Conservation (phyloP, 495 filamentous ascomycete genomes). For the Collariella sp. region DNA sequence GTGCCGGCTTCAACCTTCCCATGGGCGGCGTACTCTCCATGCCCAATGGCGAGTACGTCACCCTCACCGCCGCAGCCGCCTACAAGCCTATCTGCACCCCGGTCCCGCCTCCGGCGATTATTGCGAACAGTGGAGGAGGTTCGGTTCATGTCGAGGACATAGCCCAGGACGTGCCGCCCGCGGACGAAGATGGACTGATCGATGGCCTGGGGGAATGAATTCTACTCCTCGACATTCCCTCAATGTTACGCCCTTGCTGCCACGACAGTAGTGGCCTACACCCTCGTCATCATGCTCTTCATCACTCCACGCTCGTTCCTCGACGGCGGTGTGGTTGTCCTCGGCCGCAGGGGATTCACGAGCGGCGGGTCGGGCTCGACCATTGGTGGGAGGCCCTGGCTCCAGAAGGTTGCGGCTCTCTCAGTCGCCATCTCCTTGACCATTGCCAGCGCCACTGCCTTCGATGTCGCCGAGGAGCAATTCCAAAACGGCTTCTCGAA, state of each 20-base stretch:
- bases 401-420: slow-evolving; percentile 89
- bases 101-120: slow-evolving; percentile 33
- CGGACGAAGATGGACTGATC: slow-evolving; percentile 21
- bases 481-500: slow-evolving; percentile 64
- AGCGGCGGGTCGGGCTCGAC: slow-evolving; percentile 70
- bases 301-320: slow-evolving; percentile 87
- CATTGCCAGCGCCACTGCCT: slow-evolving; percentile 85
- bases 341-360: slow-evolving; percentile 80
- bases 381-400: slow-evolving; percentile 87
- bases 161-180: neutral
- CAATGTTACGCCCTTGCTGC: slow-evolving; percentile 87
- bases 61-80: slow-evolving; percentile 52
- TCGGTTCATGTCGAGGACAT: slow-evolving; percentile 34
- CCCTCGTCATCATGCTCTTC: slow-evolving; percentile 87
- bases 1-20: slow-evolving; percentile 45
- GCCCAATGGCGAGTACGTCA: slow-evolving; percentile 48
- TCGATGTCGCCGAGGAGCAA: slow-evolving; percentile 68
- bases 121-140: slow-evolving; percentile 39
- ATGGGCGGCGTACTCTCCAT: slow-evolving; percentile 52
- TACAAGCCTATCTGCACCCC: slow-evolving; percentile 56
- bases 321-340: slow-evolving; percentile 68
- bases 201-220: slow-evolving; percentile 66
- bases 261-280: slow-evolving; percentile 83
- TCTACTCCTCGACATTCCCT: slow-evolving; percentile 85
- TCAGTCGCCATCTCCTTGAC: slow-evolving; percentile 87